Evolutionary conservation across 768 basidiomycete genomes (phyloP).

Genomic region (Megacollybia marginata): DNA sequence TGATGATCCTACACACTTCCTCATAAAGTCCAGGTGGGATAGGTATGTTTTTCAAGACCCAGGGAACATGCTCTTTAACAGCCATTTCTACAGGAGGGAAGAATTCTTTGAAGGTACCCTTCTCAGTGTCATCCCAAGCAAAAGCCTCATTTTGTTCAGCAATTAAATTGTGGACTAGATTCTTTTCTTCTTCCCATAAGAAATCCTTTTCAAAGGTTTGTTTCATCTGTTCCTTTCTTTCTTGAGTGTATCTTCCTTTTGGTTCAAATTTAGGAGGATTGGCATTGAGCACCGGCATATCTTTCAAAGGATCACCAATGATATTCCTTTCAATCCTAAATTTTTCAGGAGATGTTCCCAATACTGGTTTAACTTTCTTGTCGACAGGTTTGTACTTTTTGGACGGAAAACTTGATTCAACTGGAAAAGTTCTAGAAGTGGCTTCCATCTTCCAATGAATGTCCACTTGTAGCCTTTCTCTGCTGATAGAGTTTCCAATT

Average conservation of each 20-base stretch:
- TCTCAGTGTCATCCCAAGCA: constrained; percentile 12
- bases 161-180: constrained; percentile 7
- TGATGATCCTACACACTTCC: constrained; percentile 5
- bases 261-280: constrained; percentile 3
- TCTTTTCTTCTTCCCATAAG: constrained; percentile 9
- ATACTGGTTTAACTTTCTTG: no score
- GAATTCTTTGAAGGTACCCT: constrained; percentile 12
- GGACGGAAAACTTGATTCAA: no score
- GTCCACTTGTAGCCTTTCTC: no score
- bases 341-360: no score
- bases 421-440: no score
- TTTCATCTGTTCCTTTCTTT: background rate
- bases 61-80: constrained; percentile 13
- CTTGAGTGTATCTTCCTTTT: background rate
- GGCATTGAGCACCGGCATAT: background rate
- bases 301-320: no score
- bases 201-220: constrained; percentile 2
- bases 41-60: constrained; percentile 9
- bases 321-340: no score
- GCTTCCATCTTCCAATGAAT: no score
- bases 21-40: constrained; percentile 11
- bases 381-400: no score
- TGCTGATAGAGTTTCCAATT: no score
- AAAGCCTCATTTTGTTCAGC: constrained; percentile 8
- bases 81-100: constrained; percentile 13